Evolutionary conservation across 306 rosid species (phyloP).

Genomic region (Sesbania bispinosa): DNA sequence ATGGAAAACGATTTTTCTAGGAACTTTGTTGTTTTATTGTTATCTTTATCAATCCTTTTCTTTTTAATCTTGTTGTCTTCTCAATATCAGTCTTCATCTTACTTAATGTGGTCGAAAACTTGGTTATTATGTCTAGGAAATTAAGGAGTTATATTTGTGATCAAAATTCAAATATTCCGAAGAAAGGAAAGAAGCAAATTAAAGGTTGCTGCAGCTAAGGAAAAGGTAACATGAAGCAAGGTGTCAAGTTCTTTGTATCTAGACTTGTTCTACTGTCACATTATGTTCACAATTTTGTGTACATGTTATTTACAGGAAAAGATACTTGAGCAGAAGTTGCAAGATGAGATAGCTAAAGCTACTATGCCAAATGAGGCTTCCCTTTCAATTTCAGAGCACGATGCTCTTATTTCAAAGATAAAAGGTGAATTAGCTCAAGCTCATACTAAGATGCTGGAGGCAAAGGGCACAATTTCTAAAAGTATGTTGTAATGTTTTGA

Average conservation of each 20-base stretch:
- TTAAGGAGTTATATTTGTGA: conserved; percentile 32
- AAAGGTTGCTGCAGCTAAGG: conserved; percentile 32
- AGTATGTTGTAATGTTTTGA: conserved; percentile 38
- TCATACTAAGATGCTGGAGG: conserved; percentile 48
- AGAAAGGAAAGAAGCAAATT: conserved; percentile 19
- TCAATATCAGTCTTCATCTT: background rate
- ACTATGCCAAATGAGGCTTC: conserved; percentile 19
- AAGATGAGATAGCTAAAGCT: conserved; percentile 40
- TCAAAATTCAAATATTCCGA: conserved; percentile 18
- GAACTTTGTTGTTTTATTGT: background rate
- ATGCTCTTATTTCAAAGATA: conserved; percentile 35
- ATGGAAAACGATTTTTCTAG: background rate
- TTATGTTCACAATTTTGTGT: background rate
- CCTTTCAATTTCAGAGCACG: conserved; percentile 19
- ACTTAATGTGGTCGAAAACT: conserved; percentile 1
- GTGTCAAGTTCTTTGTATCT: background rate
- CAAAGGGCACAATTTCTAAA: conserved; percentile 35
- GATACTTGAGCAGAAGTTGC: conserved; percentile 21
- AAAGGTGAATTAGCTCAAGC: conserved; percentile 52
- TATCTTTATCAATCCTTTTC: background rate
- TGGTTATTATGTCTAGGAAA: conserved; percentile 24
- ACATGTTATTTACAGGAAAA: conserved; percentile 28
- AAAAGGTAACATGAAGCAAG: conserved; percentile 28
- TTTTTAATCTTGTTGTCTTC: background rate
- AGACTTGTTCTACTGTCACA: background rate